Evolutionary conservation across 139 green algal species (phyloP).

Genomic region (Mychonastes homosphaera): DNA sequence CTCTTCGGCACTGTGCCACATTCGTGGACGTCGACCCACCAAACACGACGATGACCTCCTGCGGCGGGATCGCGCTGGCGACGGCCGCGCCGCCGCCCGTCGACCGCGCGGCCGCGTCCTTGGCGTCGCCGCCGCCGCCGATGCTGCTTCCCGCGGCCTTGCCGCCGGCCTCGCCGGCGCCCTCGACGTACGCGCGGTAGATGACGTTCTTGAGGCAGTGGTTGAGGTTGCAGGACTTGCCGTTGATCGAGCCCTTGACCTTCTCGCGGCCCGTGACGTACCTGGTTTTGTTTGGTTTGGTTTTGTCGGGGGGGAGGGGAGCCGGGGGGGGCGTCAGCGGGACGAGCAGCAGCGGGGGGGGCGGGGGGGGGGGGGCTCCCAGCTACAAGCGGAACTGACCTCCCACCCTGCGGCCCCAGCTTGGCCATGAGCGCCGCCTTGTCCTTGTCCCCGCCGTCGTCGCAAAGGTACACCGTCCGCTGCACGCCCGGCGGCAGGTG

Average conservation of each 20-base stretch:
- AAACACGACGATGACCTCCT: constrained; percentile 16
- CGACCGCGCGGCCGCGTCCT: neutral
- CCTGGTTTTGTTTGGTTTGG: constrained; percentile 2
- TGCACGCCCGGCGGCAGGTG: constrained; percentile 13
- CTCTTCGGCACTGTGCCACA: too few relatives aligned
- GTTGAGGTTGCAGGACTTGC: constrained; percentile 71
- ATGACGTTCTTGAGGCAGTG: constrained; percentile 22
- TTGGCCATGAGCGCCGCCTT: constrained; percentile 8
- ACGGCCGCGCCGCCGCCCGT: neutral
- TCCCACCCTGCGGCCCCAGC: constrained; percentile 3
- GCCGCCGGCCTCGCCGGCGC: neutral
- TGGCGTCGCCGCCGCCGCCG: too few relatives aligned
- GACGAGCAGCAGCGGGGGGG: neutral
- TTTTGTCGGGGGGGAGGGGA: neutral
- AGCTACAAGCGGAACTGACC: constrained; percentile 22
- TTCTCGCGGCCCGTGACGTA: constrained; percentile 62
- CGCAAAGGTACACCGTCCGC: constrained; percentile 22
- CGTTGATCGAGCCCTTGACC: constrained; percentile 49
- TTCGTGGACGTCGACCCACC: too few relatives aligned
- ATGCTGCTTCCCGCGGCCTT: too few relatives aligned
- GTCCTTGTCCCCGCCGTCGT: constrained; percentile 18
- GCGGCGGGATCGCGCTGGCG: constrained; percentile 2
- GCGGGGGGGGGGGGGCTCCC: neutral
- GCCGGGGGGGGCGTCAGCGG: neutral
- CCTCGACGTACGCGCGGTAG: constrained; percentile 1